These are phyloP conservation scores for Hemerocallis citrina DNA, from an alignment of 106 monocot genomes.

Conservation along the genomic window DNA sequence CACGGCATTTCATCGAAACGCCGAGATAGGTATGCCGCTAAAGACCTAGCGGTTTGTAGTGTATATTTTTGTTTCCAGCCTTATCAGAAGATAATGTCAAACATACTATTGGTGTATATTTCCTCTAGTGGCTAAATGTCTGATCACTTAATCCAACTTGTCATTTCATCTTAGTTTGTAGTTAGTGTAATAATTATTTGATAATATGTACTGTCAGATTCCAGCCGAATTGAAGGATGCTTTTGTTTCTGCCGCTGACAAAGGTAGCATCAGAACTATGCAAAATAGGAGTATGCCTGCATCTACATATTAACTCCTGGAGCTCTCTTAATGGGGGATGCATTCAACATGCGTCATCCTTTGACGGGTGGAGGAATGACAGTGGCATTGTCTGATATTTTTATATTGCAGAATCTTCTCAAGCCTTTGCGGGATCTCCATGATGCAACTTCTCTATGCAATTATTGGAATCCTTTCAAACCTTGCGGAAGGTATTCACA, in stretches of 20 bases:
- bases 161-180: background rate
- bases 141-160: background rate
- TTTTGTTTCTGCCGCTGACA: conserved; percentile 64
- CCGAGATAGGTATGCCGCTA: too few species aligned
- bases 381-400: conserved; percentile 82
- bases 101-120: background rate
- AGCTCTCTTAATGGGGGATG: conserved; percentile 91
- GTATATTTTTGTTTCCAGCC: too few species aligned
- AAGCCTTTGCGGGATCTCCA: conserved; percentile 68
- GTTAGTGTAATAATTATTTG: background rate
- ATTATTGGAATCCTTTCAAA: conserved; percentile 95
- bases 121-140: background rate
- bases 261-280: conserved; percentile 75
- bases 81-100: too few species aligned
- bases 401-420: conserved; percentile 66
- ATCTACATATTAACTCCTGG: conserved; percentile 78
- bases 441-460: conserved; percentile 71
- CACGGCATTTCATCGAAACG: too few species aligned
- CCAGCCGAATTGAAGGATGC: conserved; percentile 45
- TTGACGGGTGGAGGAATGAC: conserved; percentile 98
- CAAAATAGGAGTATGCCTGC: conserved; percentile 96
- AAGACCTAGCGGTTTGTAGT: too few species aligned
- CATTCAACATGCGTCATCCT: conserved; percentile 98
- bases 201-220: conserved; percentile 24
- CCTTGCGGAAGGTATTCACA: conserved; percentile 64